Evolutionary conservation across 1,284 basidiomycete genomes (phyloP).

Genomic region (Pseudozyma thailandica): DNA sequence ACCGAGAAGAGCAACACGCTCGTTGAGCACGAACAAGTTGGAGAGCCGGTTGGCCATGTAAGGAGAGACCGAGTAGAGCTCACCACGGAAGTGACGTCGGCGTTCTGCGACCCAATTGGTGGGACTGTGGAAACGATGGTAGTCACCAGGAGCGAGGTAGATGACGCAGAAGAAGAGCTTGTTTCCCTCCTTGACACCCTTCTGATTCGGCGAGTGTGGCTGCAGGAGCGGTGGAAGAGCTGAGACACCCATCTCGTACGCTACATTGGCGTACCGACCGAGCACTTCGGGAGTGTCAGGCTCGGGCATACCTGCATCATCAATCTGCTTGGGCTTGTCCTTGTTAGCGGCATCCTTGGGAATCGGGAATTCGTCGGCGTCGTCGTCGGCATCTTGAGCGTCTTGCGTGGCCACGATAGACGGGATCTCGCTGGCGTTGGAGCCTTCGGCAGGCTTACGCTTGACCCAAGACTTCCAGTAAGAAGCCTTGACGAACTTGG

Average conservation of each 20-base stretch:
- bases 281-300: conserved; percentile 66
- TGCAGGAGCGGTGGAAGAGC: conserved; percentile 63
- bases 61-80: conserved; percentile 95
- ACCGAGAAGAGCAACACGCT: conserved; percentile 95
- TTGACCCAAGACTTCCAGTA: conserved; percentile 43
- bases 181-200: conserved; percentile 73
- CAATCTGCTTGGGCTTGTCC: conserved; percentile 45
- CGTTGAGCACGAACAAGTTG: conserved; percentile 96
- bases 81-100: conserved; percentile 92
- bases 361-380: conserved; percentile 42
- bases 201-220: conserved; percentile 51
- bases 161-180: conserved; percentile 91
- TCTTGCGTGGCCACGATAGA: conserved; percentile 9
- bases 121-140: conserved; percentile 96
- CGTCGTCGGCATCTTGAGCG: conserved; percentile 40
- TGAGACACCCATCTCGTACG: conserved; percentile 63
- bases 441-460: conserved; percentile 4
- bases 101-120: conserved; percentile 97
- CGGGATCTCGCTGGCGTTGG: conserved; percentile 28
- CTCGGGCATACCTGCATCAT: conserved; percentile 66
- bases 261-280: conserved; percentile 64
- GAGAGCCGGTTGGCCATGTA: conserved; percentile 91
- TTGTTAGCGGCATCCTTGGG: conserved; percentile 67
- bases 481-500: conserved; percentile 38
- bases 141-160: conserved; percentile 98